A percentile compares a stretch with the other conserved stretches of the same genome.
Evolutionary conservation across 768 basidiomycete genomes (phyloP).

Genomic region (Leccinum ochraceum): DNA sequence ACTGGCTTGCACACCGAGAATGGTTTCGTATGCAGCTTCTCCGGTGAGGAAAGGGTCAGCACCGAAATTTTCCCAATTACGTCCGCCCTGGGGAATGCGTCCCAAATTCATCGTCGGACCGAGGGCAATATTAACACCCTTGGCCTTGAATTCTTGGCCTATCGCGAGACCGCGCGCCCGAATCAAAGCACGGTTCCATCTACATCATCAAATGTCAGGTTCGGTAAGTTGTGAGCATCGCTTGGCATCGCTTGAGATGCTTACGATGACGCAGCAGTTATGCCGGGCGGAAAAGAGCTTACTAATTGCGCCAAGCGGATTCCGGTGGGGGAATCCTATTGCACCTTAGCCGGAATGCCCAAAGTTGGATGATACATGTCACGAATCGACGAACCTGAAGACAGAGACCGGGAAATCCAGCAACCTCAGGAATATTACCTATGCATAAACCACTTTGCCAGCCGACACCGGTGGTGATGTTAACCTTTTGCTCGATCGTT

Average conservation of each 20-base stretch:
- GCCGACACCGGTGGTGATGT: slow-evolving; percentile 59
- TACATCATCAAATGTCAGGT: slow-evolving; percentile 21
- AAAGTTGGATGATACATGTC: background rate
- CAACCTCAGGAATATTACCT: slow-evolving; percentile 61
- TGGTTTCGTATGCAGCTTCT: slow-evolving; percentile 73
- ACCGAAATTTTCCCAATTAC: slow-evolving; percentile 97
- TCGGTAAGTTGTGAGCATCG: background rate
- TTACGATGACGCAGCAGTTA: slow-evolving; percentile 82
- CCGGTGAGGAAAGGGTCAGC: slow-evolving; percentile 86
- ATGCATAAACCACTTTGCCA: slow-evolving; percentile 61
- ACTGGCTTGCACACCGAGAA: slow-evolving; percentile 76
- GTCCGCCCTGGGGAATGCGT: slow-evolving; percentile 71
- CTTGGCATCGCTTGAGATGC: slow-evolving; percentile 19
- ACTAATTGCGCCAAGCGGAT: too few relatives aligned
- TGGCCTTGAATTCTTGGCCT: slow-evolving; percentile 79
- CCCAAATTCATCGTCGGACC: slow-evolving; percentile 89
- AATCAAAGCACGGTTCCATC: slow-evolving; percentile 77
- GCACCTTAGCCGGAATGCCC: too few relatives aligned
- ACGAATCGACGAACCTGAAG: slow-evolving; percentile 49
- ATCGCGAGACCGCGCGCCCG: slow-evolving; percentile 75
- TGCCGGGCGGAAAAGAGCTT: slow-evolving; percentile 73
- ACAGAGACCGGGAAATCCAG: slow-evolving; percentile 66
- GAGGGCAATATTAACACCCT: slow-evolving; percentile 82
- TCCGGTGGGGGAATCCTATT: too few relatives aligned
- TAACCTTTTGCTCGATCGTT: slow-evolving; percentile 65